A percentile compares a stretch with the other conserved stretches of the same genome.
Evolutionary conservation across 1,139 yeast genomes (phyloP).

Genomic region (Taiozyma sp.): DNA sequence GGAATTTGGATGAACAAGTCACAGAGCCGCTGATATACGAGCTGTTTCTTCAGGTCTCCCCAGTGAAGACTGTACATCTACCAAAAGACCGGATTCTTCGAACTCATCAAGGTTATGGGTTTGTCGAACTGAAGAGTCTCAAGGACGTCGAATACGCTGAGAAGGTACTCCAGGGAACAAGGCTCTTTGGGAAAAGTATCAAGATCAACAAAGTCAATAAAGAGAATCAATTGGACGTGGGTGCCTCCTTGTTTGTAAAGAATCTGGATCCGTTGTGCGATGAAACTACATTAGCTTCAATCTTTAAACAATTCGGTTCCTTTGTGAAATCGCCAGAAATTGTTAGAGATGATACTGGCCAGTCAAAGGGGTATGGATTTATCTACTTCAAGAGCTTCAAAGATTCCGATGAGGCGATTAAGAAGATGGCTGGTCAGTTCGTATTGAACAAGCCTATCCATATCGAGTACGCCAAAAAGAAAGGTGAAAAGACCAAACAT

Average conservation of each 20-base stretch:
- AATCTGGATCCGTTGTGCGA: slow-evolving; percentile 70
- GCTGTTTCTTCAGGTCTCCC: slow-evolving; percentile 81
- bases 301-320: slow-evolving; percentile 71
- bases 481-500: slow-evolving; percentile 54
- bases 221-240: slow-evolving; percentile 41
- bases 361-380: slow-evolving; percentile 63
- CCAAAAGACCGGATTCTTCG: slow-evolving; percentile 76
- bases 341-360: slow-evolving; percentile 47
- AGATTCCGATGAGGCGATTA: slow-evolving; percentile 69
- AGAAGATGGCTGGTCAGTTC: slow-evolving; percentile 62
- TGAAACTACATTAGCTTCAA: slow-evolving; percentile 48
- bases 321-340: slow-evolving; percentile 50
- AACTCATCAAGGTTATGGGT: slow-evolving; percentile 84
- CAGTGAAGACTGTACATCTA: slow-evolving; percentile 62
- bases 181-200: slow-evolving; percentile 60
- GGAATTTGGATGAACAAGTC: slow-evolving; percentile 75
- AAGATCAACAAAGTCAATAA: slow-evolving; percentile 49
- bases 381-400: slow-evolving; percentile 57
- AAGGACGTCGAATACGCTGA: slow-evolving; percentile 72
- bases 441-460: slow-evolving; percentile 62
- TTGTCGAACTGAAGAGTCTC: slow-evolving; percentile 61
- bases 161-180: slow-evolving; percentile 55
- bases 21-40: slow-evolving; percentile 71
- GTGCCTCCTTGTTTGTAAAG: slow-evolving; percentile 74
- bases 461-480: slow-evolving; percentile 72